A percentile compares a stretch with the other conserved stretches of the same genome.
Evolutionary conservation across 1,139 yeast genomes (phyloP).

Genomic region (Groenewaldozyma auringiensis): DNA sequence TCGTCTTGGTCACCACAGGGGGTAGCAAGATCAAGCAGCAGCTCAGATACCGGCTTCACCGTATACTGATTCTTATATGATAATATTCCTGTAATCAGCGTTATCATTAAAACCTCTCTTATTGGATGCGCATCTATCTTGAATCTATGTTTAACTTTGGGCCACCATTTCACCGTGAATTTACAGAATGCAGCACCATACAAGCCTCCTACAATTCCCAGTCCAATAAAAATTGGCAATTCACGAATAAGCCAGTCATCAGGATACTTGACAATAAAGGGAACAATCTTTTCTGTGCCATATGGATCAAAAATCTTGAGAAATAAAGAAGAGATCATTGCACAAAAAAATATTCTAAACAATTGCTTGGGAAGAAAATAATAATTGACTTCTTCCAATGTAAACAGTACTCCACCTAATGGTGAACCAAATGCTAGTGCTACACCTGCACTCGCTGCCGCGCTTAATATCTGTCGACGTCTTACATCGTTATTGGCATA

Average conservation of each 20-base stretch:
- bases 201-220: constrained; percentile 52
- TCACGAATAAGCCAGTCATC: constrained; percentile 51
- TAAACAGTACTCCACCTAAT: constrained; percentile 59
- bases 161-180: constrained; percentile 42
- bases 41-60: constrained; percentile 46
- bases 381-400: constrained; percentile 58
- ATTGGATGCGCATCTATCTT: constrained; percentile 37
- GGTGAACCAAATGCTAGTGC: constrained; percentile 68
- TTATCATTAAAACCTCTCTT: constrained; percentile 43
- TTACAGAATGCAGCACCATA: constrained; percentile 51
- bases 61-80: constrained; percentile 50
- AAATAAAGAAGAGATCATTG: constrained; percentile 50
- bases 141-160: constrained; percentile 35
- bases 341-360: constrained; percentile 54
- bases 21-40: constrained; percentile 46
- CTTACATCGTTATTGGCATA: constrained; percentile 46
- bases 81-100: constrained; percentile 43
- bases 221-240: constrained; percentile 39
- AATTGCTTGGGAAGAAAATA: constrained; percentile 52
- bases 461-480: constrained; percentile 52
- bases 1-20: constrained; percentile 35
- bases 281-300: constrained; percentile 55
- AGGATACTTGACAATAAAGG: constrained; percentile 48
- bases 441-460: constrained; percentile 63
- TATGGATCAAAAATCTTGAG: constrained; percentile 53